Evolutionary conservation across 2,329 filamentous ascomycete genomes (phyloP), one percentile per base, ranked within the genome.

Genomic region (Chrysoporthe cubensis): DNA sequence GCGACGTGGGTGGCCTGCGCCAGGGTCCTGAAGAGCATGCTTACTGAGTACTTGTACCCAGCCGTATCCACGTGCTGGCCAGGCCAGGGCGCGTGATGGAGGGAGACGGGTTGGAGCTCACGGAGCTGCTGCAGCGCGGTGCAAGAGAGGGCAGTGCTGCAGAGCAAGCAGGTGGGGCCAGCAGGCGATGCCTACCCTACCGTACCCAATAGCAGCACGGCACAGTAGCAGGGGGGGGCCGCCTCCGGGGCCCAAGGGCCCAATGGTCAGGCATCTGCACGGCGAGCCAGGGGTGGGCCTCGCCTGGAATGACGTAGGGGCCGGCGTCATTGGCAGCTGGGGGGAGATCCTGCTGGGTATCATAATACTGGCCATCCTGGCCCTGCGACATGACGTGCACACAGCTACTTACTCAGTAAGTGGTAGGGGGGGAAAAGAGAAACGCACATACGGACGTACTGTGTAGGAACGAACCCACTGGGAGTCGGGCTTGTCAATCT

Each of bases 271-370:
- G 50, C 50, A 54, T 32, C 21, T 32, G 50, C 26, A 54, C 16
- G 50, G 50, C 26, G 21, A 54, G 13, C 32, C 50, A 21, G 50
- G 40, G 2, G 58, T 46, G 44, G 46, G 48, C 34, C 21, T 34
- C 5, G 18, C n/a, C 13, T 37, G 7, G 18, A 32, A 65, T 65
- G 63, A 65, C 63, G 63, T 65, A 65, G 44, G 9, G 63, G 50
- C 18, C 56, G 43, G 63, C 63, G 63, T 65, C 63, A 65, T 65
- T 46, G 9, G 16, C 34, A 26, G 18, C 54, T 4, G 54, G 52
- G 54, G 56, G 18, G 26, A 26, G 26, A 26, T 26, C 26, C 26
- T 26, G 26, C 26, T 26, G 26, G 26, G 26, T 26, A 26, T 26
- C 26, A 26, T 26, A 26, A 26, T 26, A 26, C 26, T n/a, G 7